Base-by-base conservation (phyloP, 2,329 filamentous ascomycete genomes). In the Alternaria triticimaculans region DNA sequence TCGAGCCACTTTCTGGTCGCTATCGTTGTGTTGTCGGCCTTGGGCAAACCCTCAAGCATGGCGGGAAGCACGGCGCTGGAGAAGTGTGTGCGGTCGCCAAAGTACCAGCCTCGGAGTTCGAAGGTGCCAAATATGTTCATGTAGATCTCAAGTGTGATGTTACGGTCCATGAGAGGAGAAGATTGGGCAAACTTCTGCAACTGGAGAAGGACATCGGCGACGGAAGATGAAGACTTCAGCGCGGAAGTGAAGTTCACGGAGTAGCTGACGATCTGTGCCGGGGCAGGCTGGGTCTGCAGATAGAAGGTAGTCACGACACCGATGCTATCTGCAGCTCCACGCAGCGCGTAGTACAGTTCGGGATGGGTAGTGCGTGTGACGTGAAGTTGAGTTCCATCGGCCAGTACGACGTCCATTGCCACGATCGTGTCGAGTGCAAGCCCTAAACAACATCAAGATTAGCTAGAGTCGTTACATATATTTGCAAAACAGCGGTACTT, bases 301-400 rank as follows among this genome's bases (percentile, higher is more conserved):
- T 70, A 62, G 63, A 73, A 78, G 10, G 66, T 77, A 12, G 65
- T 69, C n/a, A 79, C 67, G 28, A 80, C 71, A 71, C 55, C 45
- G 9, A 58, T 25, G 21, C 55, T 58, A 15, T 58, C 55, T 58
- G 55, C 55, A 8, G 55, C 44, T 20, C 55, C 55, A 12, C 55
- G 45, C 28, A 58, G 15, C 11, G 55, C 55, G 30, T 58, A 58
- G 20, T 50, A 58, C 4, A 58, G 15, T n/a, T 58, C 55, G 15
- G 55, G 45, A 41, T 50, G 18, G 30, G 14, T 25, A 6, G 15
- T 37, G 15, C 44, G 45, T 8, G 55, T 41, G 20, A 50, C 45
- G 8, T 58, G 55, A 26, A 58, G 20, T 12, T 37, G 18, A 30
- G 44, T 18, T 10, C 55, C 55, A 20, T 50, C 55, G 12, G 45